These are phyloP conservation scores for Chenopodium berlandieri DNA, from an alignment of 148 eudicot genomes.

Conservation along the genomic window DNA sequence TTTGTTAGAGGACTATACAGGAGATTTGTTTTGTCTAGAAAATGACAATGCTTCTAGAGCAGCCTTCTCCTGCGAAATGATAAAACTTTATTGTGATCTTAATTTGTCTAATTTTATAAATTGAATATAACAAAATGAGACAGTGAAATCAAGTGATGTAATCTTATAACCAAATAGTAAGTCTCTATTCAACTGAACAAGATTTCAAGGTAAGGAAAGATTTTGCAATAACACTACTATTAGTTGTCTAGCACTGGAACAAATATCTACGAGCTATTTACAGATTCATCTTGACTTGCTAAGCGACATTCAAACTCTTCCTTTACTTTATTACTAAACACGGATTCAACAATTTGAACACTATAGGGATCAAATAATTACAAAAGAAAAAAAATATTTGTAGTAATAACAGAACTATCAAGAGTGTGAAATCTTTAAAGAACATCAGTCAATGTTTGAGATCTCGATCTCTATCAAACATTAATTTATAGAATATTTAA, in stretches of 20 bases:
- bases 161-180: neutral
- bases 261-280: constrained; percentile 35
- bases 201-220: neutral
- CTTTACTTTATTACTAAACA: constrained; percentile 55
- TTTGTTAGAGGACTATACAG: constrained; percentile 34
- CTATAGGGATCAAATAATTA: constrained; percentile 13
- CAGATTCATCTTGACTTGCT: constrained; percentile 48
- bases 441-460: neutral
- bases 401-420: neutral
- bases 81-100: neutral
- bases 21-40: constrained; percentile 36
- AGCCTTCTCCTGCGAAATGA: constrained; percentile 14
- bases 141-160: neutral
- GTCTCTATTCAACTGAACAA: neutral
- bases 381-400: neutral
- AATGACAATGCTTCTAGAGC: constrained; percentile 31
- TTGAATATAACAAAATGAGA: neutral
- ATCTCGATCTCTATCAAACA: neutral
- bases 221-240: neutral
- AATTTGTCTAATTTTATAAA: neutral
- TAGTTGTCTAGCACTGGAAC: neutral
- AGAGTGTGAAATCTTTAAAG: too few species aligned
- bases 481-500: neutral
- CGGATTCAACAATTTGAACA: constrained; percentile 63
- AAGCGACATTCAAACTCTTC: constrained; percentile 77